These are phyloP conservation scores for Microcera coccophila DNA, from an alignment of 2,329 filamentous ascomycete genomes.

Conservation along the genomic window DNA sequence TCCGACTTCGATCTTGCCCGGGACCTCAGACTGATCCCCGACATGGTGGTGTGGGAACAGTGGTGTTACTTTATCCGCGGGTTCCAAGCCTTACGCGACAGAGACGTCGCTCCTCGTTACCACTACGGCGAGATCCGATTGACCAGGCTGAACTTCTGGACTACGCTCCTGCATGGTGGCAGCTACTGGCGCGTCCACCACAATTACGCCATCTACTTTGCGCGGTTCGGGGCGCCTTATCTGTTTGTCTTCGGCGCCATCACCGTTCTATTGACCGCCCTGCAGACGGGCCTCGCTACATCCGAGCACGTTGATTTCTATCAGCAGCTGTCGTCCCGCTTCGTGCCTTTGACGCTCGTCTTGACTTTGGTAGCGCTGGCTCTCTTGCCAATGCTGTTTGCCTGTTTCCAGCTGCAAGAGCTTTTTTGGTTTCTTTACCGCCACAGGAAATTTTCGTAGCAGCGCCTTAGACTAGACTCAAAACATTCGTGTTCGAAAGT, in stretches of 20 bases:
- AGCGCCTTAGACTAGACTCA: too few species aligned
- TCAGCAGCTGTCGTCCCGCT: too few species aligned
- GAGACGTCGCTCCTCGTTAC: constrained; percentile 27
- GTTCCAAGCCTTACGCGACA: constrained; percentile 24
- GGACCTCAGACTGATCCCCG: constrained; percentile 24
- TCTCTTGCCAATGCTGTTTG: too few species aligned
- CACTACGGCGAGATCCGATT: constrained; percentile 37
- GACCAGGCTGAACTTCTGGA: constrained; percentile 28
- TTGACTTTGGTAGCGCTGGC: too few species aligned
- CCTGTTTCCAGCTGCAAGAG: too few species aligned
- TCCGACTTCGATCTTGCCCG: constrained; percentile 31
- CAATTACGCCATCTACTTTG: constrained; percentile 11
- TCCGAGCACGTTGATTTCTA: too few species aligned
- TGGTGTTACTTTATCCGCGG: constrained; percentile 30
- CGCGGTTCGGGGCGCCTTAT: constrained; percentile 7
- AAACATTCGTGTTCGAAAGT: too few species aligned
- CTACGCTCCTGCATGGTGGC: background rate
- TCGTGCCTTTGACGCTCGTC: too few species aligned
- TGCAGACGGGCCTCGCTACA: background rate
- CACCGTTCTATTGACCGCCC: background rate
- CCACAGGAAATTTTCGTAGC: too few species aligned
- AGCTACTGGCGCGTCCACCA: constrained; percentile 5
- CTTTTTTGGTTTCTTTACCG: too few species aligned
- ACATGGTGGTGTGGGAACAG: constrained; percentile 20
- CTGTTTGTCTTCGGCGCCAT: constrained; percentile 13